Evolutionary conservation across 768 basidiomycete genomes (phyloP).

Genomic region (Calocera viscosa): DNA sequence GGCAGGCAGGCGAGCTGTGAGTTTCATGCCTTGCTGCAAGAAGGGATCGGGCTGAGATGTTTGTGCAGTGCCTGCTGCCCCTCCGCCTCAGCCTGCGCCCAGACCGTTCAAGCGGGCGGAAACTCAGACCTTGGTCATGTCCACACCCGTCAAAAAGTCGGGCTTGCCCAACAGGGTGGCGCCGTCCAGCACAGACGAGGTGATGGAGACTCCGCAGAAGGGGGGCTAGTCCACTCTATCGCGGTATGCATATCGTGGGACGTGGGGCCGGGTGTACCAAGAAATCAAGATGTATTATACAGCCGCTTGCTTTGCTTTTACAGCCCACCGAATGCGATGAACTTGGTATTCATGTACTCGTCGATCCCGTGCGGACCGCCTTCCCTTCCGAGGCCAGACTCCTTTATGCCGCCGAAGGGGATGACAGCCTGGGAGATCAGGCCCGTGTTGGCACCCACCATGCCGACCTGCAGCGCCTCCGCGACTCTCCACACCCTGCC

Average conservation of each 20-base stretch:
- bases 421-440: slow-evolving; percentile 63
- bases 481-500: slow-evolving; percentile 89
- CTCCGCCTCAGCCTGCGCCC: not conserved
- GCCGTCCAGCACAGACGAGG: not conserved
- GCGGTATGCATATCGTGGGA: not conserved
- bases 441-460: slow-evolving; percentile 77
- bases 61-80: not conserved
- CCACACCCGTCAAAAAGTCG: not conserved
- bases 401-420: slow-evolving; percentile 86
- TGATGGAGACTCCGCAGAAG: slow-evolving; percentile 6
- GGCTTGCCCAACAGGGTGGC: not conserved
- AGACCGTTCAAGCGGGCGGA: not conserved
- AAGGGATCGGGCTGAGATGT: not conserved
- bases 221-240: not conserved
- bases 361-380: slow-evolving; percentile 74
- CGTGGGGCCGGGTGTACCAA: not conserved
- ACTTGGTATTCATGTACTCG: slow-evolving; percentile 74
- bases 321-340: slow-evolving; percentile 70
- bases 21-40: not conserved
- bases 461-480: slow-evolving; percentile 87
- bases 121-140: not conserved
- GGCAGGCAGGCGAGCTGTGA: slow-evolving; percentile 4
- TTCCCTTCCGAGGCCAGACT: slow-evolving; percentile 79
- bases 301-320: slow-evolving; percentile 17
- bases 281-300: not conserved